phyloP scores from a whole-genome alignment of 1,284 basidiomycete species.

The Cryptococcus sp. region DNA sequence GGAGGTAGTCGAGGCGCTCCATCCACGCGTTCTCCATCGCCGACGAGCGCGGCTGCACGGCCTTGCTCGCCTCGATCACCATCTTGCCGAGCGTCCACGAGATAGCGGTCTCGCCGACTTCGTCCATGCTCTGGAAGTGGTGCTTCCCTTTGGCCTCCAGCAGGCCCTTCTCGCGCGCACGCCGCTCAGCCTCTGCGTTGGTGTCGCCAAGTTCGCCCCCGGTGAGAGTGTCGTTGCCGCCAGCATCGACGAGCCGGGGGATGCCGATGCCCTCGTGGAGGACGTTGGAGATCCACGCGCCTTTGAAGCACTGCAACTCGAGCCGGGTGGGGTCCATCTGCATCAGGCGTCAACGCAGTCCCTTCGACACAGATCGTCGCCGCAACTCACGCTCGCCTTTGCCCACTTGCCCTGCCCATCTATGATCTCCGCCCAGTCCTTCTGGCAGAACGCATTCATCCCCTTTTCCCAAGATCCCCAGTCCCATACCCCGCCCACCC shows the following conservation, averaged over 20 bases:
- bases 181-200: conserved; percentile 62
- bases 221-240: conserved; percentile 59
- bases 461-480: conserved; percentile 93
- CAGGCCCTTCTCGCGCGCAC: conserved; percentile 76
- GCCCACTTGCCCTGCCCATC: conserved; percentile 64
- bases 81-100: conserved; percentile 98
- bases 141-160: conserved; percentile 49
- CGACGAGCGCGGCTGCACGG: conserved; percentile 30
- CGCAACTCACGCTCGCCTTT: conserved; percentile 55
- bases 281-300: conserved; percentile 95
- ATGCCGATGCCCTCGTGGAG: conserved; percentile 94
- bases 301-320: conserved; percentile 99
- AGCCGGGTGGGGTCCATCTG: conserved; percentile 75
- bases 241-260: conserved; percentile 81
- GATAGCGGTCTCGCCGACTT: conserved; percentile 86
- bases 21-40: conserved; percentile 24
- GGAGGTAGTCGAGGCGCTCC: conserved; percentile 9
- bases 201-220: conserved; percentile 52
- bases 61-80: conserved; percentile 91
- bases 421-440: conserved; percentile 74
- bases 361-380: not conserved
- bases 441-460: conserved; percentile 78
- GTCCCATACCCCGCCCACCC: conserved; percentile 90
- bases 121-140: conserved; percentile 87
- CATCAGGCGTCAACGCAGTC: not conserved